A percentile compares a stretch with the other conserved stretches of the same genome.
phyloP scores from a whole-genome alignment of 169 alveolate genomes.

The Cryptosporidium canis region DNA sequence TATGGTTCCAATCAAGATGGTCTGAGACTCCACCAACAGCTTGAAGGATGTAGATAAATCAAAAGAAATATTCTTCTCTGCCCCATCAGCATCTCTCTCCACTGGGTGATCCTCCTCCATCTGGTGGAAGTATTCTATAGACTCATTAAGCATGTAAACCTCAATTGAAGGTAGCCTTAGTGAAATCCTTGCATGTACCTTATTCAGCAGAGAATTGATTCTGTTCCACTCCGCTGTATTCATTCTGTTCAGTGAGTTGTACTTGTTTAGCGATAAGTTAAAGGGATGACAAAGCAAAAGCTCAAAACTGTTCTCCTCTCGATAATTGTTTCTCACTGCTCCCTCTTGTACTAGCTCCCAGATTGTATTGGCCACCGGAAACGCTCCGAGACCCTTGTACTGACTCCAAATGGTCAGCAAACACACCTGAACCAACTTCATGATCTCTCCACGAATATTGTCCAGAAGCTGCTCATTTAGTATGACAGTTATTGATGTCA shows the following conservation, averaged over 20 bases:
- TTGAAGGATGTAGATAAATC: slow-evolving; percentile 56
- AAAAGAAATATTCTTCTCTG: background rate
- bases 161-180: slow-evolving; percentile 37
- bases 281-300: slow-evolving; percentile 54
- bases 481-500: background rate
- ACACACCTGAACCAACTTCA: slow-evolving; percentile 59
- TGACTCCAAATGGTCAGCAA: slow-evolving; percentile 55
- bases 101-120: background rate
- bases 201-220: slow-evolving; percentile 27
- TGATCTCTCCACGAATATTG: slow-evolving; percentile 30
- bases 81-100: background rate
- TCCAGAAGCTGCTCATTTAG: slow-evolving; percentile 58
- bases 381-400: slow-evolving; percentile 66
- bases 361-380: slow-evolving; percentile 23
- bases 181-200: slow-evolving; percentile 50
- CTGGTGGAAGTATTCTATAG: slow-evolving; percentile 36
- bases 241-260: background rate
- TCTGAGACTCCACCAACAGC: slow-evolving; percentile 41
- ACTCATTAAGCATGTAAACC: slow-evolving; percentile 43
- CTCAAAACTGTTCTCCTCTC: slow-evolving; percentile 27
- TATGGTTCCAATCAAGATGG: slow-evolving; percentile 49
- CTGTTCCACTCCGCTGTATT: slow-evolving; percentile 14
- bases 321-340: background rate
- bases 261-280: slow-evolving; percentile 34
- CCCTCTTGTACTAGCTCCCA: background rate